phyloP scores from a whole-genome alignment of 2,329 filamentous ascomycete genomes.

The Cordyceps cateniannulata region DNA sequence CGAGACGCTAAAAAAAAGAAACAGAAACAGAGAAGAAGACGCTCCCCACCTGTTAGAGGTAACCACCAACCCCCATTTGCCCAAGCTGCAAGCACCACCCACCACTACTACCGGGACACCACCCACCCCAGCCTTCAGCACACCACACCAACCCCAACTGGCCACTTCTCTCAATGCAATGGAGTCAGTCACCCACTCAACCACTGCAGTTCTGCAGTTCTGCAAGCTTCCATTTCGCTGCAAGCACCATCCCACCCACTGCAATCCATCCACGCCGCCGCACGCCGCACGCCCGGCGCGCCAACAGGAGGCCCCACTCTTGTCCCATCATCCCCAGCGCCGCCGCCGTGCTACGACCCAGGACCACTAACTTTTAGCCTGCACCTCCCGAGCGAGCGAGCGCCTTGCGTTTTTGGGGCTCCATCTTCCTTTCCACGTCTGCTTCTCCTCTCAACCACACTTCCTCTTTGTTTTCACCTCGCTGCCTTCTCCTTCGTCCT shows the following conservation, averaged over 20 bases:
- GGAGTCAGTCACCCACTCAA: too few relatives aligned
- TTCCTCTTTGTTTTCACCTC: too few relatives aligned
- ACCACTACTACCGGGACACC: too few relatives aligned
- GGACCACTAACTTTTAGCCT: neutral
- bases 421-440: slow-evolving; percentile 11
- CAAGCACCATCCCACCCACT: neutral
- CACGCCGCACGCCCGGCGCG: neutral
- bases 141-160: too few relatives aligned
- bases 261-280: too few relatives aligned
- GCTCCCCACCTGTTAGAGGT: neutral
- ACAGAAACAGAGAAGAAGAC: neutral
- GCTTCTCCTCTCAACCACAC: slow-evolving; percentile 2
- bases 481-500: neutral
- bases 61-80: neutral
- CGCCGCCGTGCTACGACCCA: neutral
- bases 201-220: too few relatives aligned
- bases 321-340: slow-evolving; percentile 10
- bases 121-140: too few relatives aligned
- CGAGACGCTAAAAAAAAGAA: slow-evolving; percentile 7
- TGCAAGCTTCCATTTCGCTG: neutral
- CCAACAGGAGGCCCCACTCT: slow-evolving; percentile 9
- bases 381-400: neutral
- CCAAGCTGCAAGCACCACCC: too few relatives aligned
- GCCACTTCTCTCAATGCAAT: too few relatives aligned
- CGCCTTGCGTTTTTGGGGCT: slow-evolving; percentile 8